Base-by-base conservation (phyloP, 2,329 filamentous ascomycete genomes). In the Neophaeococcomyces mojaviensis region DNA sequence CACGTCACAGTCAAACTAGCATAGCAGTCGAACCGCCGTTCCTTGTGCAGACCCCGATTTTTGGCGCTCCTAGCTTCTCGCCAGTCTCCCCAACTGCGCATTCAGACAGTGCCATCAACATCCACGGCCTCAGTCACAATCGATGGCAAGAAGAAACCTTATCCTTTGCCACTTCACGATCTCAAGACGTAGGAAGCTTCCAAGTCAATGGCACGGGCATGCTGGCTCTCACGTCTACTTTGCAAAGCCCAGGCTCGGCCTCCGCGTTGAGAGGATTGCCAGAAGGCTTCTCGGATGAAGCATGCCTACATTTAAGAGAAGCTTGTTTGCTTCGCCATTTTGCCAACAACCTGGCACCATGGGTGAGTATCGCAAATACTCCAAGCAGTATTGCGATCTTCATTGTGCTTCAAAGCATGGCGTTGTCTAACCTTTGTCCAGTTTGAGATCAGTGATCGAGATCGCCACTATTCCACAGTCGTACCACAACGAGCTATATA, bases 381-480 rank as follows among this genome's bases (percentile, higher is more conserved):
- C n/a, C n/a, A n/a, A n/a, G n/a, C n/a, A n/a, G n/a, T n/a, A n/a
- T n/a, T n/a, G n/a, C n/a, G n/a, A n/a, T n/a, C n/a, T n/a, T n/a
- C n/a, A n/a, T n/a, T n/a, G n/a, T n/a, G n/a, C n/a, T n/a, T n/a
- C n/a, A n/a, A n/a, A n/a, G n/a, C n/a, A n/a, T n/a, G n/a, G n/a
- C n/a, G n/a, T 18, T 20, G 35, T 13, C 5, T 38, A 19, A 38
- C 35, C 5, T 10, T 16, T n/a, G 19, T 6, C 6, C 35, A 38
- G 35, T 65, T 70, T 48, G 68, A 71, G 47, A 56, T 67, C 3
- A 69, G 67, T 47, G 68, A 71, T 35, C 59, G 59, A 13, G 58
- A 63, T 24, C 60, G 61, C 4, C 64, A 69, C 52, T 71, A 70
- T 49, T 61, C 59, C 2, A 60, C 61, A 12, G 62, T 67, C 16